Evolutionary conservation across 768 basidiomycete genomes (phyloP), one percentile per base, ranked within the genome.

Genomic region (Collybiopsis luxurians): DNA sequence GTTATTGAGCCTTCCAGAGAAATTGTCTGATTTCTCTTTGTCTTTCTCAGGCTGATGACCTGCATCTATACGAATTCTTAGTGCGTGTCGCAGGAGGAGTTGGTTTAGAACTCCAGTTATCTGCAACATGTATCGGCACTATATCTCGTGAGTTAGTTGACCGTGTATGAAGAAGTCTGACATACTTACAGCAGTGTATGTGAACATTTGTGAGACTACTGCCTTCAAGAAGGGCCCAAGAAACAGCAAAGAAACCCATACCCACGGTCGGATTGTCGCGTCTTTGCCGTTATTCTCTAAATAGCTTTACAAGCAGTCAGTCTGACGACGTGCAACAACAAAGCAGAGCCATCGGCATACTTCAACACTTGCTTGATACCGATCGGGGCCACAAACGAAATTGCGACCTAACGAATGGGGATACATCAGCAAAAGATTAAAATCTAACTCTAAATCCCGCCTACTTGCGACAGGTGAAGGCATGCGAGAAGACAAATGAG

Each of bases 1-100:
- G 49, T 85, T 85, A 65, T 82, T 85, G 64, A 87, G 79, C 60
- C 77, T 81, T 9, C 85, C 85, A 24, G 79, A 74, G n/a, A 83
- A 63, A 59, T 79, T 77, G 27, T 43, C 26, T 9, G 24, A 19
- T 9, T 28, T 17, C 26, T 24, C 3, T 27, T 38, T 36, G 24
- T 24, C 3, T 13, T 34, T 5, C 5, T 15, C 45, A n/a, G 44
- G 9, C 4, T 21, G 28, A 23, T 27, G 28, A 43, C 31, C 55
- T 34, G 83, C 77, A 54, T 79, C 82, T 70, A 86, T 74, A 30
- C 87, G 78, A 42, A 90, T 82, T 28, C 85, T 78, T 5, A 92
- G 75, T 11, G 74, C 71, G 53, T 79, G 77, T 47, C 76, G 75
- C 40, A 76, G 77, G 21, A 77, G 63, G 19, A 76, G 70, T 56